A percentile compares a stretch with the other conserved stretches of the same genome.
phyloP scores from a whole-genome alignment of 2,329 filamentous ascomycete species.

The Teratosphaeria viscida region DNA sequence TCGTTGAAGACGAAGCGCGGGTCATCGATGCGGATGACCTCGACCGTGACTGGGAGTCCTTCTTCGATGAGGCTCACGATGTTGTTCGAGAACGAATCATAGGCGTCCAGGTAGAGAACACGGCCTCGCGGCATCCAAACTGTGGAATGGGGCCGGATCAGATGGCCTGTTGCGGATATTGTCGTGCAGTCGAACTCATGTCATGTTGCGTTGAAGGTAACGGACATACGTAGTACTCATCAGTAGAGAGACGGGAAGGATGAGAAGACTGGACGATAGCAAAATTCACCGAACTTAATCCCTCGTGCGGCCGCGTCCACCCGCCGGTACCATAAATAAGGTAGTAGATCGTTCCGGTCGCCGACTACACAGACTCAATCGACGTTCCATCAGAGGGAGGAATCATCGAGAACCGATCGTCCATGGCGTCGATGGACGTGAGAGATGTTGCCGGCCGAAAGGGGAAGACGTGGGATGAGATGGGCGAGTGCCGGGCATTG shows the following conservation, averaged over 20 bases:
- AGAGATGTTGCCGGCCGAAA: neutral
- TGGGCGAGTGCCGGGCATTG: neutral
- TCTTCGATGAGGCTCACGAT: constrained; percentile 73
- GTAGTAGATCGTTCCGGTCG: neutral
- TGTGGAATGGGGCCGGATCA: neutral
- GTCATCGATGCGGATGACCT: constrained; percentile 57
- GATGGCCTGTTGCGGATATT: neutral
- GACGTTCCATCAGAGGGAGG: neutral
- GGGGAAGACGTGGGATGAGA: neutral
- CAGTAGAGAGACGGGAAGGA: neutral
- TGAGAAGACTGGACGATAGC: neutral
- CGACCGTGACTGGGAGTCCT: constrained; percentile 48
- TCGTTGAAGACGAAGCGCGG: constrained; percentile 25
- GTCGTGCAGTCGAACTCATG: neutral
- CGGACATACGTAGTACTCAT: neutral
- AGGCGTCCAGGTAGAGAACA: constrained; percentile 83
- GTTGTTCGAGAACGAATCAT: constrained; percentile 95
- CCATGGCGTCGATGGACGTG: neutral
- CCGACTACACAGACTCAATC: neutral
- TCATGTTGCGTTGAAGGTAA: neutral
- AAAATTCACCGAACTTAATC: neutral
- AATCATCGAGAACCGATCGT: neutral
- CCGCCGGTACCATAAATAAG: neutral
- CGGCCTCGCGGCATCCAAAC: constrained; percentile 7
- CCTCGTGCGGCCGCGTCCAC: neutral